Evolutionary conservation across 495 filamentous ascomycete genomes (phyloP), one percentile per base, ranked within the genome.

Genomic region (Penicillium samsonianum): DNA sequence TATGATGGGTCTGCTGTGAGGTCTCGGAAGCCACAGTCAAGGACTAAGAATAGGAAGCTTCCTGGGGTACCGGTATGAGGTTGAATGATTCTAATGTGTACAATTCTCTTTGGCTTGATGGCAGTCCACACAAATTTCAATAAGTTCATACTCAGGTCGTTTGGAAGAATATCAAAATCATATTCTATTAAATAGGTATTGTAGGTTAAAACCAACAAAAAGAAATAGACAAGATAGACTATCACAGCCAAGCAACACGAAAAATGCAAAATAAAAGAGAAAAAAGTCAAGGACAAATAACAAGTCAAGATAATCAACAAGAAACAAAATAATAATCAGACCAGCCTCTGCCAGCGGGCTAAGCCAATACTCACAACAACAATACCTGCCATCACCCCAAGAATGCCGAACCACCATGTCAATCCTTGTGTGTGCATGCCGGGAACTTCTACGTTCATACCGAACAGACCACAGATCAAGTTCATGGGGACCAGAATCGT

Each of bases 401-500:
- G 45, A 57, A 96, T 94, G 9, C 83, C 83, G 72, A 91, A 93
- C 74, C 92, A 98, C 75, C 92, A 90, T 14, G 66, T 75, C 16
- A 92, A 72, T 26, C 80, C 81, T 0, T 71, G 70, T 0, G 59
- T 56, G 11, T 85, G 65, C 57, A 70, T 68, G 28, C 86, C 96
- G 2, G 94, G 94, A 2, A 98, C 88, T 23, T 68, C 55, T 8
- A 98, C 92, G 73, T 98, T 98, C 94, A 98, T 98, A 14, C 94
- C 94, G 70, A 97, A 98, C 51, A 98, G 78, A 77, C 94, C 94
- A 22, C 88, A 92, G 58, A 98, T 89, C 55, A 98, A 77, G 71
- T 98, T 98, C 69, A 98, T 84, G n/a, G 94, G 94, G 20, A 98
- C 90, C 35, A 98, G 82, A 61, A 98, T 90, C 16, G 93, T 96